Base-by-base conservation (phyloP, 2,329 filamentous ascomycete genomes). In the Fusarium albidum region DNA sequence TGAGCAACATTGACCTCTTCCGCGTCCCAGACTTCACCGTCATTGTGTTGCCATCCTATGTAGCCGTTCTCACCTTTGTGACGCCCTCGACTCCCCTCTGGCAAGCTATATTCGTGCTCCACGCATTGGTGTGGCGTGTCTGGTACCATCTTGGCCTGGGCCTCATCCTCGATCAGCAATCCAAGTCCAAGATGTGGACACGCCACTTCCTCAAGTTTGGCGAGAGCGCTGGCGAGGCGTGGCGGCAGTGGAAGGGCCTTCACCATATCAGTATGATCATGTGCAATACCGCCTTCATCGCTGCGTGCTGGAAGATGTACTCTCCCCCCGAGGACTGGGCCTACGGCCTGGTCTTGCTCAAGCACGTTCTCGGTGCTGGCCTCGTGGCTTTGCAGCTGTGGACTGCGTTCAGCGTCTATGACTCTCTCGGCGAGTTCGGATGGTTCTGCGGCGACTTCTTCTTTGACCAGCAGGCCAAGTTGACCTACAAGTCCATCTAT, bases 401-500 rank as follows among this genome's bases (percentile, higher is more conserved):
- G 95, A 96, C 93, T 1, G 89, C 92, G 2, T 80, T 90, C 61
- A 97, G 92, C 72, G 93, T 98, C 63, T 96, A 98, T 72, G 92
- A 97, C 43, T 96, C 92, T 3, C 85, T 99, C 0, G 95, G 95
- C 50, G 95, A 99, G 69, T 99, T 98, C 68, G 95, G 95, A 66
- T 99, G 94, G 94, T 98, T 98, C 79, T 98, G 93, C 69, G 95
- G 95, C 14, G 95, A 99, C 71, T 99, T 98, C 79, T 98, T 99
- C 81, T 97, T 95, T 70, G 92, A 97, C 57, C 89, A 91, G 38
- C 85, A 88, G 10, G 88, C 89, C 11, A 96, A 95, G 75, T 81
- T 98, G 57, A 98, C 91, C 1, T 99, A 99, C 75, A 92, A 90
- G 64, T 96, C 94, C 57, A 99, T 99, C 67, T 99, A 99, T 73